Percentiles rank a stretch among this genome's conserved stretches.
These are phyloP conservation scores for Hordeum vulgare DNA, from an alignment of 176 grass and related monocot genomes.

Conservation along the genomic window DNA sequence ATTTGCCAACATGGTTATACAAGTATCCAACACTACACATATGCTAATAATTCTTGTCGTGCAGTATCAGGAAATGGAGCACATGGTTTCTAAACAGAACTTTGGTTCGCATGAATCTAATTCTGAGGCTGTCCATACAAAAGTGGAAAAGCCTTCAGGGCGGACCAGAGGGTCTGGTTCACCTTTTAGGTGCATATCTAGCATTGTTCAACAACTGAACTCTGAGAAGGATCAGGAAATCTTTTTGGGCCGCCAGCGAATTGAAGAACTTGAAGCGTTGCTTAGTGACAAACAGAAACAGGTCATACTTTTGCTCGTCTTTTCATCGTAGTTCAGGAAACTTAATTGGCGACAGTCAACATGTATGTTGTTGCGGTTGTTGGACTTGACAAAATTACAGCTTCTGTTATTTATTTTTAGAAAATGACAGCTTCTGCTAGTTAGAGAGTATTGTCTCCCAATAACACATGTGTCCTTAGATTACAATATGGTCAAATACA, in stretches of 20 bases:
- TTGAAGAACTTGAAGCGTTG: slow-evolving; percentile 78
- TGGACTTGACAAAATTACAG: not conserved
- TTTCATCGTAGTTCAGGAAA: not conserved
- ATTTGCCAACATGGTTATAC: slow-evolving; percentile 1
- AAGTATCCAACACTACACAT: slow-evolving; percentile 1
- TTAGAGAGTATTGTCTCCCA: not conserved
- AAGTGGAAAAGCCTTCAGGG: slow-evolving; percentile 47
- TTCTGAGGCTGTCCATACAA: slow-evolving; percentile 35
- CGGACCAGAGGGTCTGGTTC: slow-evolving; percentile 57
- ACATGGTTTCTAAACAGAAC: slow-evolving; percentile 44
- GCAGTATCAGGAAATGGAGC: slow-evolving; percentile 71
- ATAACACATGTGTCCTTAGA: not conserved
- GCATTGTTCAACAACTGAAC: slow-evolving; percentile 69
- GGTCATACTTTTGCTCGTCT: slow-evolving; percentile 28
- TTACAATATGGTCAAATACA: not conserved
- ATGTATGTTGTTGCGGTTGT: not conserved
- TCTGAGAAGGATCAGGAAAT: slow-evolving; percentile 85
- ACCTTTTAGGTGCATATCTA: slow-evolving; percentile 83
- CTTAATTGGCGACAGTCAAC: not conserved
- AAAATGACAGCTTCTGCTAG: not conserved
- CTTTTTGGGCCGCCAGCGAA: slow-evolving; percentile 36
- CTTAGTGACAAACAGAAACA: slow-evolving; percentile 72
- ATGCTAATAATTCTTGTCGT: slow-evolving; percentile 22
- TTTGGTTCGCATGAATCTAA: slow-evolving; percentile 24
- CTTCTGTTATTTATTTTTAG: too few species aligned